These are phyloP conservation scores for Misopates orontium DNA, from an alignment of 257 asterid genomes.

Conservation along the genomic window DNA sequence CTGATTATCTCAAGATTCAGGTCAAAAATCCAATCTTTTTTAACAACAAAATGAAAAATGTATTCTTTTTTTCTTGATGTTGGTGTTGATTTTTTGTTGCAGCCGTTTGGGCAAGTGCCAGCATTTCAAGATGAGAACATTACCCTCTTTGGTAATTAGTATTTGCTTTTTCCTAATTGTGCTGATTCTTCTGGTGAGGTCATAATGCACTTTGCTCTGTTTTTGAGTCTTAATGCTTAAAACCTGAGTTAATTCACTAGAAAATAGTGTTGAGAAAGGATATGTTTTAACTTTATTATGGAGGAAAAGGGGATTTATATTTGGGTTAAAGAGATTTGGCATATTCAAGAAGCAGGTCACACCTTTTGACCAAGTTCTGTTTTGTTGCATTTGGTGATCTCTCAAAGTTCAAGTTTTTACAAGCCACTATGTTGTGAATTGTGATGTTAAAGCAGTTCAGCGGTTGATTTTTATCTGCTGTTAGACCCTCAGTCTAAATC, in stretches of 20 bases:
- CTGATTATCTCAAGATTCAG: constrained; percentile 84
- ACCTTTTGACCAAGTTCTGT: neutral
- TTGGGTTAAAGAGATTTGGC: neutral
- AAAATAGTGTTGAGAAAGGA: too few relatives aligned
- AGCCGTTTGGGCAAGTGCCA: constrained; percentile 95
- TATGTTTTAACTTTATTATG: neutral
- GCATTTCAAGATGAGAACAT: constrained; percentile 76
- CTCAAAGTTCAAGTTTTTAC: neutral
- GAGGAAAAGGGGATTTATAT: neutral
- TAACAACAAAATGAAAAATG: too few relatives aligned
- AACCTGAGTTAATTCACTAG: too few relatives aligned
- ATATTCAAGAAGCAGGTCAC: neutral
- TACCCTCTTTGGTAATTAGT: constrained; percentile 64
- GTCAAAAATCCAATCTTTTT: too few relatives aligned
- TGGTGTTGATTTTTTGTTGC: constrained; percentile 17
- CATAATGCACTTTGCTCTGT: neutral
- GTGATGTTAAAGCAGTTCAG: too few relatives aligned
- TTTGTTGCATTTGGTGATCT: neutral
- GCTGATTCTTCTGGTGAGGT: neutral
- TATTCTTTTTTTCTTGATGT: neutral
- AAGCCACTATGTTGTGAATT: too few relatives aligned
- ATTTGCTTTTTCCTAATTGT: neutral
- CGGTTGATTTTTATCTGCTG: too few relatives aligned
- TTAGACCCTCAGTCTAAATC: too few relatives aligned
- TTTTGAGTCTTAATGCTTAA: too few relatives aligned